Evolutionary conservation across 202 grass and related monocot species (phyloP).

Genomic region (Zoysia matrella): DNA sequence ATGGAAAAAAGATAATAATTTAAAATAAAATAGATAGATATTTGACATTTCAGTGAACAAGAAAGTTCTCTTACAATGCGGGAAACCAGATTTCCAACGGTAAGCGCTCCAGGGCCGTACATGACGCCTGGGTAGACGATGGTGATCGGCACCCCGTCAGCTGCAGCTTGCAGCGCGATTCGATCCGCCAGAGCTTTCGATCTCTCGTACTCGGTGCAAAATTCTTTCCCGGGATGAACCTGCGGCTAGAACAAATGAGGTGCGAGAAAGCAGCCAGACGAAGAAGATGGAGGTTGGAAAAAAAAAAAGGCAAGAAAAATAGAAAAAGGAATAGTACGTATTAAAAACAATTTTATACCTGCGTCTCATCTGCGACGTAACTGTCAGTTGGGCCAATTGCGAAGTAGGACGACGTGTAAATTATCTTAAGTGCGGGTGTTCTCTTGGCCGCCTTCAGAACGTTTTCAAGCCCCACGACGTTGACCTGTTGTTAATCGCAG

Average conservation of each 20-base stretch:
- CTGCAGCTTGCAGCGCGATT: constrained; percentile 83
- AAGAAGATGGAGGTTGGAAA: background rate
- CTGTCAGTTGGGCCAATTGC: constrained; percentile 79
- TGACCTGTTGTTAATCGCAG: constrained; percentile 61
- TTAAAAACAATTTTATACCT: constrained; percentile 45
- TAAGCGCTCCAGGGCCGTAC: constrained; percentile 82
- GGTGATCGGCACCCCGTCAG: constrained; percentile 69
- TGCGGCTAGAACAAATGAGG: constrained; percentile 30
- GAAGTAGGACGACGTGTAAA: constrained; percentile 89
- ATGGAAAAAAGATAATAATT: no score
- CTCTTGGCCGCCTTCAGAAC: constrained; percentile 64
- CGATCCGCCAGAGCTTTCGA: constrained; percentile 78
- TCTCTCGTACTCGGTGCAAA: constrained; percentile 95
- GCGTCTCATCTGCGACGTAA: constrained; percentile 78
- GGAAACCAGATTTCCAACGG: constrained; percentile 80
- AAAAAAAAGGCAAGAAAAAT: background rate
- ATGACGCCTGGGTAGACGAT: constrained; percentile 88
- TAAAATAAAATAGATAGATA: background rate
- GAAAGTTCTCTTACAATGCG: constrained; percentile 64
- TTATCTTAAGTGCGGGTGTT: constrained; percentile 69
- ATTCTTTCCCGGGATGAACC: constrained; percentile 71
- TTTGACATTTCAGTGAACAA: constrained; percentile 1
- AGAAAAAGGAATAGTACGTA: background rate
- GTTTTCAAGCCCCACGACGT: constrained; percentile 87
- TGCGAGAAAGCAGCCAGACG: no score